Evolutionary conservation across 2,329 filamentous ascomycete genomes (phyloP), one percentile per base, ranked within the genome.

Genomic region (Fusarium cyanostomum): DNA sequence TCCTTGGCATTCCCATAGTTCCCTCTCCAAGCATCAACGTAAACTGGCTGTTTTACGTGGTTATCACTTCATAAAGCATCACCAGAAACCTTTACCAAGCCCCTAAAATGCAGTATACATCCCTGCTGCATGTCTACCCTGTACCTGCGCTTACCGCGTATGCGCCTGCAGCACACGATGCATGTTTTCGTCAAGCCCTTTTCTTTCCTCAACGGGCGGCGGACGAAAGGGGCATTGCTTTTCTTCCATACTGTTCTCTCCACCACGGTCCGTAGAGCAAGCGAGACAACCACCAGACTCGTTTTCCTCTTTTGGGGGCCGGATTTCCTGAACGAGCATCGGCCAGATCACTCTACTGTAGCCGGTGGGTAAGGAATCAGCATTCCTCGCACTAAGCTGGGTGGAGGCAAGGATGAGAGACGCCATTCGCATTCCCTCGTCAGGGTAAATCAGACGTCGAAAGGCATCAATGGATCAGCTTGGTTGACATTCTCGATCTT

Each of bases 191-290:
- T 12, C 26, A 30, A 18, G 24, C n/a, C n/a, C 13, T 46, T 44
- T 30, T 21, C 43, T 52, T 56, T 56, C 15, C 53, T 56, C 53
- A 52, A 56, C 53, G 53, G 45, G 38, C 53, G 38, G 26, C 27
- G 44, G 37, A 18, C 13, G 24, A 27, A 42, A 18, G 35, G 46
- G 24, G 21, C 30, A 7, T 39, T 39, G 39, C 24, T 16, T 37
- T 30, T 31, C 16, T 39, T 39, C 37, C 33, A 34, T 30, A 26
- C 9, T 33, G 16, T 24, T 24, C 52, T 59, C 56, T 62, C 61
- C 62, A 51, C 61, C 31, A 58, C 52, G 61, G 51, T 52, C 61
- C 61, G 61, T 39, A 42, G 16, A 56, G 42, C 52, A 41, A 46
- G 27, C 31, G 39, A 59, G 38, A 48, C 31, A 37, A 37, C 21